Conservation (phyloP, 352 stramenopile genomes). For the Globisporangium acanthophoron region DNA sequence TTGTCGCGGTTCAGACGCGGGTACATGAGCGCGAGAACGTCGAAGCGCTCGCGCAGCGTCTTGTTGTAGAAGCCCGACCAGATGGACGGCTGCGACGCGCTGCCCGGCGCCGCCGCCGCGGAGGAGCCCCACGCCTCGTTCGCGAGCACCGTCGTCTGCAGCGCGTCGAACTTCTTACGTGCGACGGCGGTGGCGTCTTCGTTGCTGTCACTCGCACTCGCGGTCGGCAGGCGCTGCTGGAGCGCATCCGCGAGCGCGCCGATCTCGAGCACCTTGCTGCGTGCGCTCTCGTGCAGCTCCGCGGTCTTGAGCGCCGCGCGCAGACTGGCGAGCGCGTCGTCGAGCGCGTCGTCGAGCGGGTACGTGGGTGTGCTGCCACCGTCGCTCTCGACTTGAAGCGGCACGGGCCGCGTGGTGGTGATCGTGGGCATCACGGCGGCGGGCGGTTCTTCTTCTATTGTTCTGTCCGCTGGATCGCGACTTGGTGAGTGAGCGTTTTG, state of each 20-base stretch:
- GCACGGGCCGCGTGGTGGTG: constrained; percentile 1
- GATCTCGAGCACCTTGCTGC: constrained; percentile 11
- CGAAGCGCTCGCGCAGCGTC: constrained; percentile 73
- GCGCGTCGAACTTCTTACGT: constrained; percentile 40
- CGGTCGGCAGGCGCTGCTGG: constrained; percentile 14
- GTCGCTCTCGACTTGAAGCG: neutral
- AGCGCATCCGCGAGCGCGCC: constrained; percentile 17
- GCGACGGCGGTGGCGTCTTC: neutral
- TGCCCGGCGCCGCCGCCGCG: constrained; percentile 5
- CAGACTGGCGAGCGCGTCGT: constrained; percentile 22
- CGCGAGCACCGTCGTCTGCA: constrained; percentile 35
- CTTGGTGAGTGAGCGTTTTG: neutral
- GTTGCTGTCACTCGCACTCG: neutral
- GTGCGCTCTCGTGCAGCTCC: constrained; percentile 15
- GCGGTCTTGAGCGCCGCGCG: constrained; percentile 10
- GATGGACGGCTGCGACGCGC: constrained; percentile 57
- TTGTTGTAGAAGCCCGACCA: constrained; percentile 90
- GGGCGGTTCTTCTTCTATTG: neutral
- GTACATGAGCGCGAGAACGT: constrained; percentile 85
- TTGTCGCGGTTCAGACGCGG: constrained; percentile 51
- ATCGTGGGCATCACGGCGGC: neutral
- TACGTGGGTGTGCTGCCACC: neutral
- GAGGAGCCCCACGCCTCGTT: constrained; percentile 23
- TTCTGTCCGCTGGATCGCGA: neutral
- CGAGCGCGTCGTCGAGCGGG: constrained; percentile 16